Conservation (phyloP, 2,329 filamentous ascomycete species). For the Fusarium hostae region DNA sequence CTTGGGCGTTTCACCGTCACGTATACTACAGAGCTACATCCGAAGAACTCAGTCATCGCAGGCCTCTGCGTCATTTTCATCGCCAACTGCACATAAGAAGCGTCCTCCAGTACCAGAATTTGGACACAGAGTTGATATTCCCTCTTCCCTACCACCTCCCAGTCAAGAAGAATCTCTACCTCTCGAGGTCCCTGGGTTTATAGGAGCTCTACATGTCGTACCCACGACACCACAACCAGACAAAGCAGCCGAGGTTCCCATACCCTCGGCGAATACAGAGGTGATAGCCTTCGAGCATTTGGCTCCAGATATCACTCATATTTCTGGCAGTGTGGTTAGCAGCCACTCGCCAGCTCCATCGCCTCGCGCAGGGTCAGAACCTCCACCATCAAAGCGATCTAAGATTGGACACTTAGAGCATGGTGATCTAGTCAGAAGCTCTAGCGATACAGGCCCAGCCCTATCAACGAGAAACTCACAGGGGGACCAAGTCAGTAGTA, state of each 20-base stretch:
- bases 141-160: conserved; percentile 42
- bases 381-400: conserved; percentile 45
- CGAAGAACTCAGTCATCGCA: conserved; percentile 44
- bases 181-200: not conserved
- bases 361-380: conserved; percentile 47
- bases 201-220: conserved; percentile 29
- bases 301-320: conserved; percentile 47
- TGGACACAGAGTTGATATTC: conserved; percentile 20
- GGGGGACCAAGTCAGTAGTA: conserved; percentile 41
- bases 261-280: conserved; percentile 12
- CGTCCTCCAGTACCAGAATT: not conserved
- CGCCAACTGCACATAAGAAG: conserved; percentile 21
- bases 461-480: conserved; percentile 24
- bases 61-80: conserved; percentile 38
- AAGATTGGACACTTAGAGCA: conserved; percentile 25
- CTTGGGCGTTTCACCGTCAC: conserved; percentile 57
- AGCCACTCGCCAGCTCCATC: conserved; percentile 23
- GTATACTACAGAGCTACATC: conserved; percentile 62
- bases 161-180: conserved; percentile 18
- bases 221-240: conserved; percentile 40
- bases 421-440: conserved; percentile 44
- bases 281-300: conserved; percentile 16
- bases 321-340: conserved; percentile 47
- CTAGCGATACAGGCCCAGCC: conserved; percentile 46
- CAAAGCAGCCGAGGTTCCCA: not conserved